Percentiles rank a stretch among this genome's conserved stretches.
phyloP scores from a whole-genome alignment of 257 asterid genomes.

The Ocimum tenuiflorum region DNA sequence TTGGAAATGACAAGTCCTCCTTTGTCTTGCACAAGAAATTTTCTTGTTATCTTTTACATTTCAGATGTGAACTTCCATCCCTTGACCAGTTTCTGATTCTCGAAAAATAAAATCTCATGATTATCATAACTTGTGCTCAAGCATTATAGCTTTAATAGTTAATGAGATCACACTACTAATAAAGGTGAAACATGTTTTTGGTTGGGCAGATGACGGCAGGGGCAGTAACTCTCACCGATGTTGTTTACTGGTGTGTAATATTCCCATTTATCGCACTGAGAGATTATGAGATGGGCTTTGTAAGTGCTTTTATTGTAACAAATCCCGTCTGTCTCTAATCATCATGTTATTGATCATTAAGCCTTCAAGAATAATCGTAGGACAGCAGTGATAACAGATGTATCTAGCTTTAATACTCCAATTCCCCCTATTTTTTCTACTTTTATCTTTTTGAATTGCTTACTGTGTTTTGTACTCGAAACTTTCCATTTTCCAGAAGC shows the following conservation, averaged over 20 bases:
- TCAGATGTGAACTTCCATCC: neutral
- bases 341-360: neutral
- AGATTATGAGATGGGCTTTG: slow-evolving; percentile 68
- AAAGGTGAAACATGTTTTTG: slow-evolving; percentile 21
- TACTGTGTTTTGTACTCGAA: too few relatives aligned
- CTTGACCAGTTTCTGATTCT: neutral
- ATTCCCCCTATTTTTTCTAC: too few relatives aligned
- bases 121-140: neutral
- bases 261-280: slow-evolving; percentile 67
- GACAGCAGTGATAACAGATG: too few relatives aligned
- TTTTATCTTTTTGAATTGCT: too few relatives aligned
- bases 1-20: too few relatives aligned
- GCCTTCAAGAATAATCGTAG: neutral
- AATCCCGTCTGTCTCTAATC: slow-evolving; percentile 1
- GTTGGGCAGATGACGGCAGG: slow-evolving; percentile 78
- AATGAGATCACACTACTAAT: slow-evolving; percentile 3
- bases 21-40: neutral
- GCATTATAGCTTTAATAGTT: neutral
- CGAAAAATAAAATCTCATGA: neutral
- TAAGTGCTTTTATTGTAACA: slow-evolving; percentile 43
- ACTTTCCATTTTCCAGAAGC: neutral
- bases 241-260: slow-evolving; percentile 69
- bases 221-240: slow-evolving; percentile 75
- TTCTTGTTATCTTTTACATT: neutral
- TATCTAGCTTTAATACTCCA: too few relatives aligned